Evolutionary conservation across 768 basidiomycete species (phyloP).

Genomic region (Agaricus blazei): DNA sequence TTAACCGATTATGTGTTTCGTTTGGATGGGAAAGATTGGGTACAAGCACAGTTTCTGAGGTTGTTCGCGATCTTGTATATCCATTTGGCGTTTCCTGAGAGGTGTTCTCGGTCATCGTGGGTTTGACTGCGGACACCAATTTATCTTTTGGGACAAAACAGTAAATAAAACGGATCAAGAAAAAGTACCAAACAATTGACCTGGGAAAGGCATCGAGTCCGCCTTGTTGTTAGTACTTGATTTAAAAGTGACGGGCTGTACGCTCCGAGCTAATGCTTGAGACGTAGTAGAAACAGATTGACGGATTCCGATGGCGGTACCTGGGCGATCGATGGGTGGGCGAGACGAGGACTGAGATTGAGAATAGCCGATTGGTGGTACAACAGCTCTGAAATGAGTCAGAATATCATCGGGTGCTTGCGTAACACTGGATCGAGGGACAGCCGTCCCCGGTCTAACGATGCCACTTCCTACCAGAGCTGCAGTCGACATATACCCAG

Average conservation of each 20-base stretch:
- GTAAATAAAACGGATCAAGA: background rate
- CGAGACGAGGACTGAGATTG: background rate
- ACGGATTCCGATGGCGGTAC: background rate
- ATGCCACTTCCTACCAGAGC: background rate
- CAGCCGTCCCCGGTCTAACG: background rate
- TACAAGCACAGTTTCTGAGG: background rate
- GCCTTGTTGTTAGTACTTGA: background rate
- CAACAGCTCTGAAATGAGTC: background rate
- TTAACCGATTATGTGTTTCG: background rate
- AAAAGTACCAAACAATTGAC: background rate
- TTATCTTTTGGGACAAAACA: background rate
- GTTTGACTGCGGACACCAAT: background rate
- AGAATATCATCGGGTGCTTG: background rate
- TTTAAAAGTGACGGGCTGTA: background rate
- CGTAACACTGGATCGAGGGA: background rate
- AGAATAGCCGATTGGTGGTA: background rate
- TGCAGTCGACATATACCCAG: background rate
- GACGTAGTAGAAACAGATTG: background rate
- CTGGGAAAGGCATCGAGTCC: background rate
- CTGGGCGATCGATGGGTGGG: conserved; percentile 2
- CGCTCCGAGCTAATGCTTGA: background rate
- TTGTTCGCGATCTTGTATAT: background rate
- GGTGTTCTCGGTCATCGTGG: background rate
- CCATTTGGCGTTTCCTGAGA: background rate
- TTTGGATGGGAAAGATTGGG: background rate